Evolutionary conservation across 2,329 filamentous ascomycete genomes (phyloP).

Genomic region (Dactylellina parvicollis): DNA sequence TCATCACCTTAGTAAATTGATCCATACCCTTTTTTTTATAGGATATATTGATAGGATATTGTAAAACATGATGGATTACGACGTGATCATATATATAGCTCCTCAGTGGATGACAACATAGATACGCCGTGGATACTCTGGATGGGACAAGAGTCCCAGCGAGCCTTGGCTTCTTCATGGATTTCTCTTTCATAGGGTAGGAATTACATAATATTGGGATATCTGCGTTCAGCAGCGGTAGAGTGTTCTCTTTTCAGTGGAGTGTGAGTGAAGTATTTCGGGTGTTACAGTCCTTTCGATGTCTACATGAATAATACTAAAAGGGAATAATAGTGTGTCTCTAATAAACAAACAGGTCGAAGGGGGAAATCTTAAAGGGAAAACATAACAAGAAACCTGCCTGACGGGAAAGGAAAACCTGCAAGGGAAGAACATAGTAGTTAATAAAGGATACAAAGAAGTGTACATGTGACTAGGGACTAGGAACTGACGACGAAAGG

Average conservation of each 20-base stretch:
- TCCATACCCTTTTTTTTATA: neutral
- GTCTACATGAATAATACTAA: constrained; percentile 49
- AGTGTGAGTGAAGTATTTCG: neutral
- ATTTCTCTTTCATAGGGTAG: constrained; percentile 2
- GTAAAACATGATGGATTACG: neutral
- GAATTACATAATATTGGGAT: constrained; percentile 45
- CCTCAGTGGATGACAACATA: too few relatives aligned
- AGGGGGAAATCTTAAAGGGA: constrained; percentile 32
- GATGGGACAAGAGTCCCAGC: neutral
- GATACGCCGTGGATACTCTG: too few relatives aligned
- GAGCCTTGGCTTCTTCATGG: neutral
- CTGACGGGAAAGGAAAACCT: constrained; percentile 32
- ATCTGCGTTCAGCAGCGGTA: constrained; percentile 2
- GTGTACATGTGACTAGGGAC: constrained; percentile 32
- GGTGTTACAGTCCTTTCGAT: constrained; percentile 48
- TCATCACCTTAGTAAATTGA: too few relatives aligned
- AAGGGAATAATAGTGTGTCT: constrained; percentile 30
- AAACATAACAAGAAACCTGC: constrained; percentile 51
- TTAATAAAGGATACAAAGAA: constrained; percentile 42
- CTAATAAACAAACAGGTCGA: constrained; percentile 50
- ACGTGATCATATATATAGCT: too few relatives aligned
- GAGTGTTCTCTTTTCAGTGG: neutral
- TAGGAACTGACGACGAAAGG: constrained; percentile 5
- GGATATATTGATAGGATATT: constrained; percentile 3
- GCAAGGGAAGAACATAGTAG: neutral